Evolutionary conservation across 148 eudicot species (phyloP), one percentile per base, ranked within the genome.

Genomic region (Camellia sinensis): DNA sequence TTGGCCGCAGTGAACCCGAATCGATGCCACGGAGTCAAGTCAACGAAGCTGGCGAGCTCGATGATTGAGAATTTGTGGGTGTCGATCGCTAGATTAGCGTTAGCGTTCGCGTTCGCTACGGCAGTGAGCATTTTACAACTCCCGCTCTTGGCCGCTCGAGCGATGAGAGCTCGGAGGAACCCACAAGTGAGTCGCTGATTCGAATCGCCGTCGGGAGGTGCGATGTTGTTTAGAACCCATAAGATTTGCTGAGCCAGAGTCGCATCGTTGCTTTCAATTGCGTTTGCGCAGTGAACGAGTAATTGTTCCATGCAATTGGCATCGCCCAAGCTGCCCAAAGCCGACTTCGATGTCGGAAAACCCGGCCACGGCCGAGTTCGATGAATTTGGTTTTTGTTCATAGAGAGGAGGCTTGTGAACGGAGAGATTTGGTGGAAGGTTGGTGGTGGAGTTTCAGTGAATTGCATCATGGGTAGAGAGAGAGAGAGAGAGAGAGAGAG

Each of bases 191-290:
- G 92, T 17, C 98, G 92, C 52, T 93, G 97, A 53, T 84, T 93
- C 0, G 99, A 91, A 87, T 92, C 92, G 3, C 95, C 97, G 71
- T 93, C 95, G 0, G 97, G 87, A 0, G 85, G 88, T 19, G 98
- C 93, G 11, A 92, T 89, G 89, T 93, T 96, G 85, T 93, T 92
- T 1, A 96, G 91, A 48, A 96, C 99, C 98, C 99, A 96, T 6
- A 96, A 65, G 76, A 93, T 92, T 74, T 96, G 99, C 15, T 96
- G 99, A 0, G 97, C 87, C 1, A 93, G 84, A 7, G 99, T 96
- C 0, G 96, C 87, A 80, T 96, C 99, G 77, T 90, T 92, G 80
- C 79, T 86, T 15, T 89, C 93, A 15, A 96, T 92, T 11, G 99
- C 99, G 77, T 84, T 85, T 13, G 99, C 99, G 76, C 99, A 96